These are phyloP conservation scores for Rhizoclosmatium globosum DNA, from an alignment of 192 early-diverging fungal species.

Conservation along the genomic window DNA sequence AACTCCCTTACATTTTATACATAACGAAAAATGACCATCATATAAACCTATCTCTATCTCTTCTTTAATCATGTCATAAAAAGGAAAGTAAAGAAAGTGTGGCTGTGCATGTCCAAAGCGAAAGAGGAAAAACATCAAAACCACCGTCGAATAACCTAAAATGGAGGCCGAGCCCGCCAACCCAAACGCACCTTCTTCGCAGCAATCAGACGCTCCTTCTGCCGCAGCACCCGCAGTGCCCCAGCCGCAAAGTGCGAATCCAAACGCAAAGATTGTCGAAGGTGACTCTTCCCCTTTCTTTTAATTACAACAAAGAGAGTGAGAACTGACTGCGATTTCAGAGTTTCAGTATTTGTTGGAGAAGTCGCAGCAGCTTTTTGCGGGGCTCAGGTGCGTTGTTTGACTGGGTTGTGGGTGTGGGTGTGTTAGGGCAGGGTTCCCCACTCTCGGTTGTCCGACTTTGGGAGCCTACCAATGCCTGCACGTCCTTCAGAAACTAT, in stretches of 20 bases:
- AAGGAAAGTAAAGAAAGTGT: constrained; percentile 1
- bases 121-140: neutral
- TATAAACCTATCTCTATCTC: neutral
- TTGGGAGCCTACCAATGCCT: too few relatives aligned
- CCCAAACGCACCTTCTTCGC: neutral
- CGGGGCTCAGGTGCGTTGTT: constrained; percentile 77
- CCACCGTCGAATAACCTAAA: neutral
- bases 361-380: constrained; percentile 96
- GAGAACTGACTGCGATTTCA: constrained; percentile 13
- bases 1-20: too few relatives aligned
- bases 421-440: neutral
- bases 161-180: neutral
- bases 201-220: neutral
- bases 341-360: constrained; percentile 96
- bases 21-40: neutral
- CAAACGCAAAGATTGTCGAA: constrained; percentile 38
- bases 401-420: neutral
- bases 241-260: constrained; percentile 21
- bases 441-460: too few relatives aligned
- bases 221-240: neutral
- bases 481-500: too few relatives aligned
- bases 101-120: neutral
- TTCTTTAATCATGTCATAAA: neutral
- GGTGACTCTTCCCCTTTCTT: constrained; percentile 10
- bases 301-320: neutral